Evolutionary conservation across 2,329 filamentous ascomycete species (phyloP), one percentile per base, ranked within the genome.

Genomic region (Xylaria sp.): DNA sequence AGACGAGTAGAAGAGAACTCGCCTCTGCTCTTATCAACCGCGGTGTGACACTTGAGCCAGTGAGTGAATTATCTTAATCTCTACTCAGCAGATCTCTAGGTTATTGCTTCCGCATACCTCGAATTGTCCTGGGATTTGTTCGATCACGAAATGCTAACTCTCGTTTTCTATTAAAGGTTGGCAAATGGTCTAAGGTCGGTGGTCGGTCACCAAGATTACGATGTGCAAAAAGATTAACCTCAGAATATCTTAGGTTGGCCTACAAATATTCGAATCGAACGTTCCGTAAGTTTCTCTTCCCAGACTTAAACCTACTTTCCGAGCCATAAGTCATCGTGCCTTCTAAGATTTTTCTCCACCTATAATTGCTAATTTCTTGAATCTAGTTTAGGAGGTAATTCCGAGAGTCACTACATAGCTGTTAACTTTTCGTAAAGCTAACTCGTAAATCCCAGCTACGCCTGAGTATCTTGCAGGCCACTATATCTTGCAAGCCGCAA

Each of bases 381-480:
- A 60, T 32, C 10, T 2, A 69, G 67, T 23, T 62, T 70, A 43
- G 68, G 68, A 68, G 67, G 67, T 70, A 67, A 67, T 48, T 56
- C 32, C 34, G 10, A 39, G 15, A 48, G 32, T 18, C 32, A 18
- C 20, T 13, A 45, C 10, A 13, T 5, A 34, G 43, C 39, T 41
- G 15, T 45, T 15, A 20, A 25, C 57, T 45, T 53, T 65, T 48
- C 30, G 36, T 20, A 18, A 13, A 10, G 28, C 61, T 67, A 65
- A 70, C 39, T 32, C 9, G 18, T 61, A 20, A 59, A 36, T 97
- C 1, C 94, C 94, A 86, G 96, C 96, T 32, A 99, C 96, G 0
- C 96, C 96, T 10, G 96, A 99, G 81, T 99, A 99, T 80, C 89
- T 99, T 13, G 94, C 95, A 18, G 96, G 96, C 20, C 94, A 99